These are phyloP conservation scores for Vitellaria paradoxa DNA, from an alignment of 179 eudicot species.

Conservation along the genomic window DNA sequence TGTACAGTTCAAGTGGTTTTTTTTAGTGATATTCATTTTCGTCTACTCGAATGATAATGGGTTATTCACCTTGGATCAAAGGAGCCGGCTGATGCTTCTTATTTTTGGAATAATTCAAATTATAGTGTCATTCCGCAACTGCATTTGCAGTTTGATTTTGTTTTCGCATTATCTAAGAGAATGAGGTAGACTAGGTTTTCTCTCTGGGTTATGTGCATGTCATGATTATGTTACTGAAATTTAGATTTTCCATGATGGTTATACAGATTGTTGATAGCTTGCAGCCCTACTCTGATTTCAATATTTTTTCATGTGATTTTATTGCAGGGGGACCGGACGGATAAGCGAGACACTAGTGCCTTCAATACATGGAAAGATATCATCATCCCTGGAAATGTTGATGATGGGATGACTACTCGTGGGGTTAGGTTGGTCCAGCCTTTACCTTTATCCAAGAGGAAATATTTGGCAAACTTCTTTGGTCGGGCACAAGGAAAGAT, in stretches of 20 bases:
- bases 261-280: neutral
- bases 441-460: conserved; percentile 74
- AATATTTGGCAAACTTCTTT: conserved; percentile 77
- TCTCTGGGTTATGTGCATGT: too few species aligned
- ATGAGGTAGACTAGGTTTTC: too few species aligned
- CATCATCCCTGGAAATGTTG: conserved; percentile 92
- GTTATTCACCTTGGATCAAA: too few species aligned
- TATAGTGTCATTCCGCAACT: too few species aligned
- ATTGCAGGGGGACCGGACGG: conserved; percentile 89
- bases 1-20: neutral
- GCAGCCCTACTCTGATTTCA: neutral
- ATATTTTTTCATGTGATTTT: conserved; percentile 3
- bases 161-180: too few species aligned
- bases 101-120: too few species aligned
- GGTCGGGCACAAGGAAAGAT: conserved; percentile 88
- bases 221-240: neutral
- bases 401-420: conserved; percentile 73
- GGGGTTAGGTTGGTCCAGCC: conserved; percentile 60
- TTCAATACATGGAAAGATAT: conserved; percentile 96
- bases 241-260: neutral
- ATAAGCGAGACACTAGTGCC: conserved; percentile 85
- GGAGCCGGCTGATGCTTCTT: too few species aligned
- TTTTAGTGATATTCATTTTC: neutral
- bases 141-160: too few species aligned
- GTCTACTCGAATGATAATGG: neutral